These are phyloP conservation scores for Zygnema circumcarinatum DNA, from an alignment of 139 green algal genomes.

Conservation along the genomic window DNA sequence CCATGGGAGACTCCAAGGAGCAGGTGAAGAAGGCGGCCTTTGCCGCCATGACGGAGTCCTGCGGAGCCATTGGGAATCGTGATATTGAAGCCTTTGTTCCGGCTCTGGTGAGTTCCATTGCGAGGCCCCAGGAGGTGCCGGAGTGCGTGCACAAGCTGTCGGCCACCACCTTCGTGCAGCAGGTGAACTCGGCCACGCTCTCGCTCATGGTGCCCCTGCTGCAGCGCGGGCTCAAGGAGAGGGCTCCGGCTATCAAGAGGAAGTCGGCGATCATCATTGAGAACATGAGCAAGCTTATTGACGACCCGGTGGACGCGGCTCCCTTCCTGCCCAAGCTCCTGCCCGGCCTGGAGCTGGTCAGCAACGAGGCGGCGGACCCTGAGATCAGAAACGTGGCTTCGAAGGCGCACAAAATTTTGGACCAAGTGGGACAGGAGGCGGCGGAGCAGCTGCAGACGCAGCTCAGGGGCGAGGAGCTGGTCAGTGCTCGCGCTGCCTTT, in stretches of 20 bases:
- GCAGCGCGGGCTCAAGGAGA: slow-evolving; percentile 83
- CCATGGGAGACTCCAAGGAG: slow-evolving; percentile 40
- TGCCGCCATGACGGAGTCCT: slow-evolving; percentile 65
- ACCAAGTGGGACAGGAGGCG: slow-evolving; percentile 42
- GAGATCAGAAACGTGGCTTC: slow-evolving; percentile 75
- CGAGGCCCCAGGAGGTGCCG: slow-evolving; percentile 71
- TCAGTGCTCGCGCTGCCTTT: too few species aligned
- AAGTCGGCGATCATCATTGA: slow-evolving; percentile 86
- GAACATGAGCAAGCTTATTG: slow-evolving; percentile 93
- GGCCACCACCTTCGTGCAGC: slow-evolving; percentile 86
- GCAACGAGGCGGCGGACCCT: slow-evolving; percentile 85
- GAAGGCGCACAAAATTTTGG: slow-evolving; percentile 57
- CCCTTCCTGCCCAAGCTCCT: slow-evolving; percentile 87
- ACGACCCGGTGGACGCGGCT: slow-evolving; percentile 81
- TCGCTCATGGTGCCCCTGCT: slow-evolving; percentile 90
- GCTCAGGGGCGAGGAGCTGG: slow-evolving; percentile 23
- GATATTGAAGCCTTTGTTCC: slow-evolving; percentile 89
- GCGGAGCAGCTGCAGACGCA: slow-evolving; percentile 4
- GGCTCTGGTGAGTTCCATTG: slow-evolving; percentile 81
- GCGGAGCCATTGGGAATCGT: slow-evolving; percentile 77
- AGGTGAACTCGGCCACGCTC: slow-evolving; percentile 77
- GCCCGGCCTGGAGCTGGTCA: slow-evolving; percentile 75
- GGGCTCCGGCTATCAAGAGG: slow-evolving; percentile 85
- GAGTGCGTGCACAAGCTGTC: slow-evolving; percentile 92
- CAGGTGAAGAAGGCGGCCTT: slow-evolving; percentile 55